phyloP scores from a whole-genome alignment of 1,284 basidiomycete species.

The Ustilago bromivora region DNA sequence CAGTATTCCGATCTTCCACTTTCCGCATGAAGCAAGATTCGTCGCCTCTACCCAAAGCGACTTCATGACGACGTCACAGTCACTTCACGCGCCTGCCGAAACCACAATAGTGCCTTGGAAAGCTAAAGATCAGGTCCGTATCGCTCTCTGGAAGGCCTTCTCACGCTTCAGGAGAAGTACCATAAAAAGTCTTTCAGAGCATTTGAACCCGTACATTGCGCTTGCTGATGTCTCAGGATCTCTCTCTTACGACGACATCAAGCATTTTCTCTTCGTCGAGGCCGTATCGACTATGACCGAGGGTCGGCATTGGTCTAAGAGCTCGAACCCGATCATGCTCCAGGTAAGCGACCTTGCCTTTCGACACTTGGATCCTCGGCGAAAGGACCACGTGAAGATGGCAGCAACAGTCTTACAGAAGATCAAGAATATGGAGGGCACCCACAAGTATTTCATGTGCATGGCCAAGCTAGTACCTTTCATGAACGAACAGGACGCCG shows the following conservation, averaged over 20 bases:
- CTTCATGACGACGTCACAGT: conserved; percentile 21
- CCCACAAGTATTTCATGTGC: conserved; percentile 6
- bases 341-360: conserved; percentile 20
- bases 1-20: conserved; percentile 30
- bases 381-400: conserved; percentile 22
- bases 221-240: conserved; percentile 16
- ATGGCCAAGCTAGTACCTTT: conserved; percentile 26
- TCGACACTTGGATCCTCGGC: conserved; percentile 23
- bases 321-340: conserved; percentile 2
- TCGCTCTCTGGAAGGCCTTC: conserved; percentile 32
- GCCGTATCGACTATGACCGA: conserved; percentile 8
- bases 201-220: conserved; percentile 18
- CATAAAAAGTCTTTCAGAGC: background rate
- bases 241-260: conserved; percentile 17
- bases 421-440: background rate
- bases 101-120: conserved; percentile 17
- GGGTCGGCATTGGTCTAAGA: background rate
- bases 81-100: background rate
- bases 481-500: conserved; percentile 9
- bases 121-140: conserved; percentile 12
- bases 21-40: conserved; percentile 5
- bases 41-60: conserved; percentile 4
- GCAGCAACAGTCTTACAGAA: conserved; percentile 4
- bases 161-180: background rate
- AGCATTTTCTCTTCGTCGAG: conserved; percentile 27